Conservation (phyloP, 2,329 filamentous ascomycete species). For the Cladosporium sp. region DNA sequence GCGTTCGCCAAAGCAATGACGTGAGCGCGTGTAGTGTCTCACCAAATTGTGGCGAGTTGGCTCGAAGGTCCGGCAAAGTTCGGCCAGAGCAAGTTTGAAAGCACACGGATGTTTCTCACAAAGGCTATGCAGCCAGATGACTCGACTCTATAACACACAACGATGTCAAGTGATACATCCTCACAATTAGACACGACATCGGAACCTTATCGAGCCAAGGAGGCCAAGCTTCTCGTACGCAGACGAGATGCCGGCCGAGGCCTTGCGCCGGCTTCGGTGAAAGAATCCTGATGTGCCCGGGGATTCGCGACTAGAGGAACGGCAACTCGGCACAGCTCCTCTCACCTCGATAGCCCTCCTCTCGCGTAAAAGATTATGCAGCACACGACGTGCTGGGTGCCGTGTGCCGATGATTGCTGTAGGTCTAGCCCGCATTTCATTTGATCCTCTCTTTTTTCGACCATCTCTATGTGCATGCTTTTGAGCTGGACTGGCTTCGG, state of each 20-base stretch:
- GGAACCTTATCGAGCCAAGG: not conserved
- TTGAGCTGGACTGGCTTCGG: too few relatives aligned
- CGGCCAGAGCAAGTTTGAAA: too few relatives aligned
- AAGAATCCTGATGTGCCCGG: conserved; percentile 1
- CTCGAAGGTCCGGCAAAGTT: too few relatives aligned
- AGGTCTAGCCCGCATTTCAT: not conserved
- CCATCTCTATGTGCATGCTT: not conserved
- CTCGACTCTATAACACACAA: too few relatives aligned
- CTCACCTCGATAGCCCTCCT: not conserved
- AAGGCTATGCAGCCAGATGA: too few relatives aligned
- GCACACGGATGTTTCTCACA: too few relatives aligned
- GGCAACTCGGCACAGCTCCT: conserved; percentile 8
- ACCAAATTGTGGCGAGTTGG: too few relatives aligned
- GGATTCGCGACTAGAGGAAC: not conserved
- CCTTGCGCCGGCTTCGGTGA: conserved; percentile 10
- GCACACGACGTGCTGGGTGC: conserved; percentile 3
- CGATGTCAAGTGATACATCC: too few relatives aligned
- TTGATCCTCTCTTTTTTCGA: too few relatives aligned
- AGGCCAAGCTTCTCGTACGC: conserved; percentile 1
- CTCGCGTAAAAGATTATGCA: not conserved
- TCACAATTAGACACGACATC: too few relatives aligned
- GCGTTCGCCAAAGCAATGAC: too few relatives aligned
- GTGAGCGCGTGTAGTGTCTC: too few relatives aligned
- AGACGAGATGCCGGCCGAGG: not conserved
- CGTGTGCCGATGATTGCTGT: conserved; percentile 4